Conservation (phyloP, 305 asterid species). For the Solanum aculeatissimum region DNA sequence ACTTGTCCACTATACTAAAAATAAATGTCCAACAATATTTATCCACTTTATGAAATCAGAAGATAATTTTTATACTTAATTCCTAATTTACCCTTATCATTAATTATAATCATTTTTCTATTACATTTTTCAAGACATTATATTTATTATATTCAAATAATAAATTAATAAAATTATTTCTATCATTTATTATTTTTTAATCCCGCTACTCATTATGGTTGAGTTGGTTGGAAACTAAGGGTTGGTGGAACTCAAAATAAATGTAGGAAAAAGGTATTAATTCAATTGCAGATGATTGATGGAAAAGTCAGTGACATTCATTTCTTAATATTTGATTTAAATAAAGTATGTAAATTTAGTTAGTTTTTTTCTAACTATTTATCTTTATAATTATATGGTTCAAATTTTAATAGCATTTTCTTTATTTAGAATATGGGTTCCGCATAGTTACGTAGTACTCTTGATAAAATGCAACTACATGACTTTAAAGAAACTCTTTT, state of each 20-base stretch:
- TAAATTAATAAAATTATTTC: no score
- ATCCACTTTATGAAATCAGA: no score
- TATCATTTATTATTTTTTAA: no score
- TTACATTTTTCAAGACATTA: no score
- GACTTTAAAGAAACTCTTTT: not conserved
- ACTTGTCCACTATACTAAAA: no score
- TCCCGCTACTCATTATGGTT: not conserved
- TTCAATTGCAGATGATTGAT: not conserved
- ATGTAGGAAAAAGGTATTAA: not conserved
- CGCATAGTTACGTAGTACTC: not conserved
- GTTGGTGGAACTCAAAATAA: not conserved
- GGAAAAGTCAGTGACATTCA: not conserved
- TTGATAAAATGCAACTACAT: not conserved
- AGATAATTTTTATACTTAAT: no score
- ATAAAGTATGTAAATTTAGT: not conserved
- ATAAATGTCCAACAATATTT: no score
- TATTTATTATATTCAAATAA: no score
- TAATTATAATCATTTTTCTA: no score
- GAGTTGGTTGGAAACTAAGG: not conserved
- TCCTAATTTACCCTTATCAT: no score
- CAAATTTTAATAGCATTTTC: not conserved
- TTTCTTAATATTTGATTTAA: not conserved
- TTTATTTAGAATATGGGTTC: not conserved
- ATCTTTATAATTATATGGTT: not conserved
- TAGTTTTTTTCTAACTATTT: no score